Base-by-base conservation (phyloP, 2,329 filamentous ascomycete species). In the Exophiala bonariae region DNA sequence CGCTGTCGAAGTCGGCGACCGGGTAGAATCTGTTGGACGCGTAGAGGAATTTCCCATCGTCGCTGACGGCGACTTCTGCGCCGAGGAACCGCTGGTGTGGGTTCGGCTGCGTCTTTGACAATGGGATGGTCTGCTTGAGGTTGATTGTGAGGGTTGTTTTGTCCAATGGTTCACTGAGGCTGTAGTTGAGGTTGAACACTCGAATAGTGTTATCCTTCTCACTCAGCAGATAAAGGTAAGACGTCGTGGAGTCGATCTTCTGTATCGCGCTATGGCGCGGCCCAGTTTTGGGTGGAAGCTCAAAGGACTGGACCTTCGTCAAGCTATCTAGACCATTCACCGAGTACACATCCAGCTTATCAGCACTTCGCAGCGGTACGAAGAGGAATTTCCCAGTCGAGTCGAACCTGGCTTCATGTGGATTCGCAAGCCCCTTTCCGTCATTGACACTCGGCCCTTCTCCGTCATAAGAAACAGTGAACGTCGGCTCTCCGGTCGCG, bases 151-250 rank as follows among this genome's bases (percentile, higher is more conserved):
- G 30, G 4, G 11, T 26, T 11, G 11, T 26, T 26, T 26, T 26
- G 23, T 26, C 23, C 23, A 26, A n/a, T n/a, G n/a, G n/a, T n/a
- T n/a, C n/a, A n/a, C n/a, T n/a, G n/a, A n/a, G n/a, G n/a, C n/a
- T n/a, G 16, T 46, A 50, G n/a, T 9, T 22, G 6, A 45, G 17
- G 1, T 18, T 3, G 36, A 30, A 50, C 5, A 45, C 47, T 19
- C 47, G 47, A 36, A 50, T 18, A n/a, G 31, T 28, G 42, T 50
- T 50, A 38, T 50, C 47, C 10, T 50, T 50, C 42, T 50, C 47
- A 20, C 41, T 45, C 19, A 50, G 26, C 17, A 50, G 41, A 17
- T 50, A 50, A 37, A 45, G 22, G 18, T 50, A 50, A n/a, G 42
- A 36, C 32, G 30, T 46, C 8, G 19, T 31, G 3, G 41, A 14